Evolutionary conservation across 108 stramenopile genomes (phyloP).

Genomic region (Chaetoceros muelleri): DNA sequence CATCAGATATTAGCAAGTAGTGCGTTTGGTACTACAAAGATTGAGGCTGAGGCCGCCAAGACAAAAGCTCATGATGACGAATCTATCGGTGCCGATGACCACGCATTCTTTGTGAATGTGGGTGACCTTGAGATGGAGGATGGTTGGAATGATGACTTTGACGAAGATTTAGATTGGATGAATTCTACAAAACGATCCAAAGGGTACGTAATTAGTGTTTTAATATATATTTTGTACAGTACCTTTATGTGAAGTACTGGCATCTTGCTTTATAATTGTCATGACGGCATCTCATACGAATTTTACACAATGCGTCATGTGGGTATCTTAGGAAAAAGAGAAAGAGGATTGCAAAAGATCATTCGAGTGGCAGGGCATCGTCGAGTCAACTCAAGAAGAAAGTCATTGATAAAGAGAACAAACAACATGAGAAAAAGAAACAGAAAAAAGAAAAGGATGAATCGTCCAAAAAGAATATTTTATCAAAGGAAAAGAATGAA

Average conservation of each 20-base stretch:
- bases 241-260: no score
- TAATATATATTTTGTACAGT: no score
- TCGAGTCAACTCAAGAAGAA: no score
- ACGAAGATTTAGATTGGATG: slow-evolving; percentile 35
- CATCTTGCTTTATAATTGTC: no score
- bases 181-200: slow-evolving; percentile 6
- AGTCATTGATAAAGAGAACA: slow-evolving; percentile 3
- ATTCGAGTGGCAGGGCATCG: no score
- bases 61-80: slow-evolving; percentile 11
- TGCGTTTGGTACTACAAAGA: slow-evolving; percentile 51
- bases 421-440: slow-evolving; percentile 10
- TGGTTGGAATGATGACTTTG: slow-evolving; percentile 48
- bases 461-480: slow-evolving; percentile 10
- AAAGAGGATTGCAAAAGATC: no score
- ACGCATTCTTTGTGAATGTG: slow-evolving; percentile 84
- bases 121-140: slow-evolving; percentile 76
- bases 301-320: no score
- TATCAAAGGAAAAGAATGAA: slow-evolving; percentile 17
- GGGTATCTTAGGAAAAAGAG: no score
- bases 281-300: no score
- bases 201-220: background rate
- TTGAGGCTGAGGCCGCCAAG: slow-evolving; percentile 50
- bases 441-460: slow-evolving; percentile 15
- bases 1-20: slow-evolving; percentile 68
- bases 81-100: slow-evolving; percentile 24